A percentile compares a stretch with the other conserved stretches of the same genome.
phyloP scores from a whole-genome alignment of 257 asterid species.

The Dorcoceras hygrometricum region DNA sequence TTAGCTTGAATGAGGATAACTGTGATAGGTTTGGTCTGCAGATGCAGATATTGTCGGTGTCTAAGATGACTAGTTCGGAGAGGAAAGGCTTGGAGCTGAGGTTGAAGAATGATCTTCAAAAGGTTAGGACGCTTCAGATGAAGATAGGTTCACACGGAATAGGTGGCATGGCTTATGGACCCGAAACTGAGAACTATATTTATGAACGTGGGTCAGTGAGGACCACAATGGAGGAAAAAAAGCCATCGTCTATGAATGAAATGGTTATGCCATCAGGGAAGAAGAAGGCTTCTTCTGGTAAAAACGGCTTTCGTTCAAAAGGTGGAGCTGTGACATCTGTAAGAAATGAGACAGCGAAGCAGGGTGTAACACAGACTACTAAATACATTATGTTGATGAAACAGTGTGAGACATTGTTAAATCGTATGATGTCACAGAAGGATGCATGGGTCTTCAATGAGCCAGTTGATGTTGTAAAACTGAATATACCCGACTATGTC shows the following conservation, averaged over 20 bases:
- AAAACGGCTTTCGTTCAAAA: constrained; percentile 59
- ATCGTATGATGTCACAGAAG: constrained; percentile 52
- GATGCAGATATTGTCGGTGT: constrained; percentile 41
- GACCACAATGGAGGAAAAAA: constrained; percentile 38
- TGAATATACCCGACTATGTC: constrained; percentile 70
- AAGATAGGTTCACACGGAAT: constrained; percentile 41
- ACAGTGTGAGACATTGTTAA: constrained; percentile 61
- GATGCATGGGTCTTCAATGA: constrained; percentile 57
- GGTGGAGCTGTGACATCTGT: constrained; percentile 39
- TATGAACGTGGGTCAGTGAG: constrained; percentile 44
- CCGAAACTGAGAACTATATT: constrained; percentile 37
- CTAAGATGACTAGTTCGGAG: constrained; percentile 57
- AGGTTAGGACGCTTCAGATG: constrained; percentile 57
- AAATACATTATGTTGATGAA: constrained; percentile 52
- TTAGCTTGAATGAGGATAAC: constrained; percentile 40
- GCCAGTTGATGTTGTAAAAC: constrained; percentile 70
- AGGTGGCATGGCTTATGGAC: constrained; percentile 31
- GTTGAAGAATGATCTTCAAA: constrained; percentile 65
- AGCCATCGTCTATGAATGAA: constrained; percentile 33
- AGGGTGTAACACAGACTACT: constrained; percentile 32
- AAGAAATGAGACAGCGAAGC: constrained; percentile 39
- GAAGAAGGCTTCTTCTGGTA: constrained; percentile 44
- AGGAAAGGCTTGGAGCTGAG: constrained; percentile 51
- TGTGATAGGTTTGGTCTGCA: constrained; percentile 56
- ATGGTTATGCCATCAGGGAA: constrained; percentile 34